A percentile compares a stretch with the other conserved stretches of the same genome.
Conservation (phyloP, 352 stramenopile species). For the Globisporangium orthogonon region DNA sequence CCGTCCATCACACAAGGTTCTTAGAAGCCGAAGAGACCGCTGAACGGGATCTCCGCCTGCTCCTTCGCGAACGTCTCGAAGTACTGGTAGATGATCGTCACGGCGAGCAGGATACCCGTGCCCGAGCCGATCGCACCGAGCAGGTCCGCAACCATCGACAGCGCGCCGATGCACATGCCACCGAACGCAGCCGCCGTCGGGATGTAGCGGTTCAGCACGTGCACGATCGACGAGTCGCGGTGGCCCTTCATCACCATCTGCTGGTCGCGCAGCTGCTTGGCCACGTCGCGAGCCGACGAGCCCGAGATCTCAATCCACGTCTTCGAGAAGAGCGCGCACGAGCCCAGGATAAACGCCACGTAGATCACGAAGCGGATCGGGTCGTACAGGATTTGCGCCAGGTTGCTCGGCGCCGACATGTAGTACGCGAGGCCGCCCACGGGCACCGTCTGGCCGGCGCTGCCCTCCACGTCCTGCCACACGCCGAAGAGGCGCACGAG, state of each 20-base stretch:
- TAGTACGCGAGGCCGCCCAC: slow-evolving; percentile 97
- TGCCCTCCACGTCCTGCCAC: slow-evolving; percentile 97
- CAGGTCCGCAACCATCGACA: slow-evolving; percentile 98
- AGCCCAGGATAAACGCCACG: slow-evolving; percentile 97
- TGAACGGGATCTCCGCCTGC: slow-evolving; percentile 76
- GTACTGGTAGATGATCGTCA: slow-evolving; percentile 99
- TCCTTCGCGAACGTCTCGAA: slow-evolving; percentile 98
- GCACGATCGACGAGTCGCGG: slow-evolving; percentile 95
- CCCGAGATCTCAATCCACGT: slow-evolving; percentile 99
- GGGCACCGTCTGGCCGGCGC: slow-evolving; percentile 91
- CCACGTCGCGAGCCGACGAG: slow-evolving; percentile 95
- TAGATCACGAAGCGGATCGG: slow-evolving; percentile 99
- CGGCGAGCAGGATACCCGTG: slow-evolving; percentile 97
- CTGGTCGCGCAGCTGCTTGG: slow-evolving; percentile 98
- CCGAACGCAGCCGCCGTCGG: slow-evolving; percentile 97
- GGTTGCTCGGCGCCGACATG: slow-evolving; percentile 93
- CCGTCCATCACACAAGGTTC: slow-evolving; percentile 8
- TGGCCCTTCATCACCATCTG: slow-evolving; percentile 99
- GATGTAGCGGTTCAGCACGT: slow-evolving; percentile 99
- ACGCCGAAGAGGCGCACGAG: slow-evolving; percentile 96
- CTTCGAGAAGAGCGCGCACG: slow-evolving; percentile 98
- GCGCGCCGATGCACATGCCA: slow-evolving; percentile 99
- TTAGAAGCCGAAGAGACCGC: slow-evolving; percentile 84
- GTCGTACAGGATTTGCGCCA: slow-evolving; percentile 97
- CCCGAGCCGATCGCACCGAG: slow-evolving; percentile 98